Conservation (phyloP, 1,284 basidiomycete species). For the Volvariella volvacea region DNA sequence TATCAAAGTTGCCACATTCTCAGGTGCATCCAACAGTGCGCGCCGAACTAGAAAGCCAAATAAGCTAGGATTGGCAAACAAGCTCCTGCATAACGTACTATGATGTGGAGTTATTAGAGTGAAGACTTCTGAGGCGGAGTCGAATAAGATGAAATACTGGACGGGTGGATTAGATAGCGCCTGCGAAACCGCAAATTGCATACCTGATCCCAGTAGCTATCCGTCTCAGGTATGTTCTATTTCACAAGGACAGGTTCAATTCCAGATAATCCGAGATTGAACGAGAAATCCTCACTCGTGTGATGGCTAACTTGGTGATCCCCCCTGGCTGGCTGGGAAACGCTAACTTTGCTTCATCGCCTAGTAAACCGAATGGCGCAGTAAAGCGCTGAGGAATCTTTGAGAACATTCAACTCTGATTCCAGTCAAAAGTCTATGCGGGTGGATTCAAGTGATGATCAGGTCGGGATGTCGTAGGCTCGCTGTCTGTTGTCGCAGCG, state of each 20-base stretch:
- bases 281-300: slow-evolving; percentile 47
- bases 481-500: too few relatives aligned
- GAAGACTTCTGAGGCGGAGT: slow-evolving; percentile 83
- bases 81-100: slow-evolving; percentile 41
- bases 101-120: slow-evolving; percentile 82
- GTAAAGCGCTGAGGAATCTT: slow-evolving; percentile 65
- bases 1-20: slow-evolving; percentile 81
- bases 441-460: too few relatives aligned
- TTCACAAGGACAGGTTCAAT: slow-evolving; percentile 10
- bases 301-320: slow-evolving; percentile 65
- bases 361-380: slow-evolving; percentile 74
- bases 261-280: background rate
- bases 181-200: slow-evolving; percentile 11
- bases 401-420: slow-evolving; percentile 47
- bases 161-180: slow-evolving; percentile 2
- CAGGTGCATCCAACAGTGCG: slow-evolving; percentile 73
- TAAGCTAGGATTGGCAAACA: background rate
- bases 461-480: too few relatives aligned
- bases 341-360: slow-evolving; percentile 82
- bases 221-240: slow-evolving; percentile 67
- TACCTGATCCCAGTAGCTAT: slow-evolving; percentile 84
- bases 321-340: slow-evolving; percentile 80
- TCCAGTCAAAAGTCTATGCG: too few relatives aligned
- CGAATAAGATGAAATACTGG: slow-evolving; percentile 80
- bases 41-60: slow-evolving; percentile 53